Percentiles rank a stretch among this genome's conserved stretches.
These are phyloP conservation scores for Helichrysum umbraculigerum DNA, from an alignment of 129 eudicot genomes.

Conservation along the genomic window DNA sequence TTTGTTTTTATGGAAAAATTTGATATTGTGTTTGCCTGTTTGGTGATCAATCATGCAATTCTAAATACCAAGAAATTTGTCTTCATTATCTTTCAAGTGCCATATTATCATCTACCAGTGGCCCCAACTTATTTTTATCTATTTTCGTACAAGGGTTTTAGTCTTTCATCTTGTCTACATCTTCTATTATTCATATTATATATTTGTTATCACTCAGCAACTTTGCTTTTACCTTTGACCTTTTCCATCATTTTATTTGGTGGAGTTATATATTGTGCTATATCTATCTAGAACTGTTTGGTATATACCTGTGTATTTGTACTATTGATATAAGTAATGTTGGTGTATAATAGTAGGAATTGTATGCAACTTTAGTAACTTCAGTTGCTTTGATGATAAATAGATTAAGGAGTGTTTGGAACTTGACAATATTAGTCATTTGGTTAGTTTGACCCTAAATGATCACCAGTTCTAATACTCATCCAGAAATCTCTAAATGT, in stretches of 20 bases:
- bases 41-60: constrained; percentile 37
- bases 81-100: constrained; percentile 36
- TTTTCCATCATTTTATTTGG: constrained; percentile 18
- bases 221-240: constrained; percentile 23
- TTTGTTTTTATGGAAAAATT: constrained; percentile 31
- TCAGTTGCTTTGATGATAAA: constrained; percentile 15
- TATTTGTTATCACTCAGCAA: constrained; percentile 26
- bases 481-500: constrained; percentile 7
- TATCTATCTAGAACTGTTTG: constrained; percentile 13
- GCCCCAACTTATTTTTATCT: constrained; percentile 33
- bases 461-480: background rate
- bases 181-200: constrained; percentile 27
- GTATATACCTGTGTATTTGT: no score
- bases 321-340: constrained; percentile 9
- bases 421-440: background rate
- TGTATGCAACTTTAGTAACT: background rate
- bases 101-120: constrained; percentile 35
- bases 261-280: constrained; percentile 21
- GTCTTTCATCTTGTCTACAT: constrained; percentile 39
- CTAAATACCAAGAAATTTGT: constrained; percentile 32
- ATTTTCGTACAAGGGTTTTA: constrained; percentile 29
- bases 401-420: background rate
- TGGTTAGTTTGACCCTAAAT: background rate
- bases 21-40: constrained; percentile 36
- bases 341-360: constrained; percentile 17